Percentiles rank a stretch among this genome's conserved stretches.
phyloP scores from a whole-genome alignment of 2,329 filamentous ascomycete genomes.

The Alternaria brassicae region DNA sequence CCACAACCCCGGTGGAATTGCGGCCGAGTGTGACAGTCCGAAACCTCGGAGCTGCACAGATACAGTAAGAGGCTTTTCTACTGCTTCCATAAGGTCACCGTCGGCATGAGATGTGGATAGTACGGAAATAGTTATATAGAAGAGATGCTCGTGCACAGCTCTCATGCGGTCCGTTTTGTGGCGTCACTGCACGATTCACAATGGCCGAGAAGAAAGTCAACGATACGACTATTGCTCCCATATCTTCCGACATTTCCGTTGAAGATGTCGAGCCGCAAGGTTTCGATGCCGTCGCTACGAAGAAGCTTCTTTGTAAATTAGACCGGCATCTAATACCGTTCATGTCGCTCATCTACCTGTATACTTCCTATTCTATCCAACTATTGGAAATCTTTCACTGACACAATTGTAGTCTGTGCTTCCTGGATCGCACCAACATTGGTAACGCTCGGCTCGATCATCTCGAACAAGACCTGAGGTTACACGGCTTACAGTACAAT shows the following conservation, averaged over 20 bases:
- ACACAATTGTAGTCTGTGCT: not conserved
- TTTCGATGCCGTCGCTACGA: constrained; percentile 55
- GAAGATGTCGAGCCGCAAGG: constrained; percentile 38
- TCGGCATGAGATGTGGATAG: not conserved
- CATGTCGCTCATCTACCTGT: constrained; percentile 66
- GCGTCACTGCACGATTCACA: not conserved
- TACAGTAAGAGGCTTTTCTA: not conserved
- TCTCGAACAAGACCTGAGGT: constrained; percentile 46
- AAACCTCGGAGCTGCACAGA: constrained; percentile 8
- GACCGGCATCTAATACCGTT: constrained; percentile 66
- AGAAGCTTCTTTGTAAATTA: constrained; percentile 61
- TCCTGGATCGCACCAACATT: constrained; percentile 50
- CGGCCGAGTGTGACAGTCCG: not conserved
- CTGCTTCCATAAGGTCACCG: not conserved
- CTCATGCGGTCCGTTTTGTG: too few species aligned
- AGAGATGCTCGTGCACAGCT: not conserved
- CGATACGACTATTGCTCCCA: constrained; percentile 12
- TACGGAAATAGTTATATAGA: constrained; percentile 8
- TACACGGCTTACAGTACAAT: constrained; percentile 62
- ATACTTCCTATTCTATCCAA: constrained; percentile 11
- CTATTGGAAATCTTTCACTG: not conserved
- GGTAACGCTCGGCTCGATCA: constrained; percentile 53
- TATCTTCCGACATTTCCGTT: constrained; percentile 16
- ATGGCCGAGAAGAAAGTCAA: constrained; percentile 21
- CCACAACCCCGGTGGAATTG: constrained; percentile 1